These are phyloP conservation scores for Cicer judaicum DNA, from an alignment of 306 rosid species.

Conservation along the genomic window DNA sequence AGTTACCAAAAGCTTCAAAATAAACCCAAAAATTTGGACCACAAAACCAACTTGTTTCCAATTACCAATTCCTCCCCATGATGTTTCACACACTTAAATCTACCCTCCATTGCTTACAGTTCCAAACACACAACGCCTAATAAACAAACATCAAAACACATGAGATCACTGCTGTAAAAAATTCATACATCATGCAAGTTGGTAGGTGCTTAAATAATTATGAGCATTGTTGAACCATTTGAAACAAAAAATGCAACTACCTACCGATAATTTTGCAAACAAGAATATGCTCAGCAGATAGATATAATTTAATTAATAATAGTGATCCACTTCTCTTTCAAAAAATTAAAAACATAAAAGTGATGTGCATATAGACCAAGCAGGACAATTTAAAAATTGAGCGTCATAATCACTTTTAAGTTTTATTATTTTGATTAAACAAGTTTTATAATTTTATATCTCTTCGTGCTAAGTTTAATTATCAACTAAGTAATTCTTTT, in stretches of 20 bases:
- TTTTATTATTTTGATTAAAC: too few relatives aligned
- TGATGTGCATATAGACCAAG: neutral
- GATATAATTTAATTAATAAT: constrained; percentile 8
- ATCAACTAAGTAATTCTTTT: too few relatives aligned
- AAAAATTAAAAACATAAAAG: too few relatives aligned
- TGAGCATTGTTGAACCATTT: neutral
- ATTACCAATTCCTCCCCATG: too few relatives aligned
- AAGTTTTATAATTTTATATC: neutral
- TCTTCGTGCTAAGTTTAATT: neutral
- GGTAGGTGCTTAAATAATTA: constrained; percentile 29
- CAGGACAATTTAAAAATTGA: constrained; percentile 8
- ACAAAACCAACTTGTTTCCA: too few relatives aligned
- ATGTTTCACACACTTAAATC: too few relatives aligned
- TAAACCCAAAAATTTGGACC: too few relatives aligned
- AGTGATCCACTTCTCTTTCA: neutral
- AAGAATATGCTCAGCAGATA: neutral
- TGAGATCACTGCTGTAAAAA: too few relatives aligned
- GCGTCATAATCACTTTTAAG: constrained; percentile 28
- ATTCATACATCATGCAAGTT: neutral
- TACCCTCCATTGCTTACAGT: too few relatives aligned
- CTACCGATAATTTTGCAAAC: neutral
- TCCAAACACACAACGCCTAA: too few relatives aligned
- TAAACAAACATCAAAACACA: too few relatives aligned
- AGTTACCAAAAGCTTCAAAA: too few relatives aligned
- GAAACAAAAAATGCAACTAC: constrained; percentile 14